Evolutionary conservation across 2,329 filamentous ascomycete genomes (phyloP).

Genomic region (Cordyceps militaris): DNA sequence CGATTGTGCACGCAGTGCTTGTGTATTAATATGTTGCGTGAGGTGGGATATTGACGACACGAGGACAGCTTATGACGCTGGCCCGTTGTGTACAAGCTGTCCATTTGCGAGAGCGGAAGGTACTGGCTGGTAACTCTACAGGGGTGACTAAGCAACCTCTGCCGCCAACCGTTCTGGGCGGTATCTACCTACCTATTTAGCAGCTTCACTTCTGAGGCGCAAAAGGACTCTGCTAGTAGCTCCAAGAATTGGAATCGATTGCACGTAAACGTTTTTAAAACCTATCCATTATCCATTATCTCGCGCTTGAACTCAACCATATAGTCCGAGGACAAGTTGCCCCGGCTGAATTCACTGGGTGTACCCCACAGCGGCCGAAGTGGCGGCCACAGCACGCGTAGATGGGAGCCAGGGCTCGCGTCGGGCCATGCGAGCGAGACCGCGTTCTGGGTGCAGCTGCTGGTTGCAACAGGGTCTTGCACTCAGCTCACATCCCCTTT

Average conservation of each 20-base stretch:
- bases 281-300: neutral
- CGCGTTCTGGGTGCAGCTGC: neutral
- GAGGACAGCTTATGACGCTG: neutral
- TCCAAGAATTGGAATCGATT: neutral
- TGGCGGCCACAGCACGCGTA: constrained; percentile 7
- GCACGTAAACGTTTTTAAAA: neutral
- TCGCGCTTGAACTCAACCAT: neutral
- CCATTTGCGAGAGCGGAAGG: neutral
- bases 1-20: neutral
- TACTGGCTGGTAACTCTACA: neutral
- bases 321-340: neutral
- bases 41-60: neutral
- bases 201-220: too few species aligned
- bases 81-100: constrained; percentile 9
- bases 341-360: neutral
- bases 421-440: neutral
- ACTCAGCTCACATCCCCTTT: neutral
- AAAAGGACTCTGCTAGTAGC: too few species aligned
- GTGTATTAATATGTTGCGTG: neutral
- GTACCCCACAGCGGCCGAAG: neutral
- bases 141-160: constrained; percentile 6
- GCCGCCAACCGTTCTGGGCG: neutral
- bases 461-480: neutral
- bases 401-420: constrained; percentile 8
- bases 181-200: neutral